phyloP scores from a whole-genome alignment of 2,329 filamentous ascomycete species.

The Malbranchea cinnamomea region DNA sequence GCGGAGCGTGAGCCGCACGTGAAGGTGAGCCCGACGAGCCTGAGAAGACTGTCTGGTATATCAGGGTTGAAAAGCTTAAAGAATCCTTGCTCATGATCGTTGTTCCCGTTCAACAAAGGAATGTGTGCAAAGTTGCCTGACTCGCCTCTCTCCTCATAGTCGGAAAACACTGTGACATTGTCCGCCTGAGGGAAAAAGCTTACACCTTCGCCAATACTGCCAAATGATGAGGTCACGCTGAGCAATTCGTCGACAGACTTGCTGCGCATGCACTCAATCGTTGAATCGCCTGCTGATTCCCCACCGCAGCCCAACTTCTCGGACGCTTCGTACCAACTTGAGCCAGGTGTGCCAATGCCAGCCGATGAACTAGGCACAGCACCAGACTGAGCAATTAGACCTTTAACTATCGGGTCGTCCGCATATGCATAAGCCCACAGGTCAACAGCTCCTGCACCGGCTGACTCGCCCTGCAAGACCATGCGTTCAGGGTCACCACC shows the following conservation, averaged over 20 bases:
- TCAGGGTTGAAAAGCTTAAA: slow-evolving; percentile 12
- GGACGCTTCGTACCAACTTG: slow-evolving; percentile 31
- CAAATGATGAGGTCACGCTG: too few species aligned
- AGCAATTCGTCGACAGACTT: too few species aligned
- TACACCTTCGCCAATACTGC: too few species aligned
- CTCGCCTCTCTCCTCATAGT: slow-evolving; percentile 20
- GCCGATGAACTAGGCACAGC: slow-evolving; percentile 29
- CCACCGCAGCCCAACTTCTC: slow-evolving; percentile 26
- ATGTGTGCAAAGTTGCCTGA: slow-evolving; percentile 23
- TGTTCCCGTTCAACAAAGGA: slow-evolving; percentile 25
- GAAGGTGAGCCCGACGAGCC: slow-evolving; percentile 12
- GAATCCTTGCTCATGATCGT: slow-evolving; percentile 14
- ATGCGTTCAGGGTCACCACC: slow-evolving; percentile 27
- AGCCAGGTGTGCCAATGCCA: slow-evolving; percentile 25
- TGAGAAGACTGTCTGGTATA: slow-evolving; percentile 9
- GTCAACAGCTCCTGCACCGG: slow-evolving; percentile 21
- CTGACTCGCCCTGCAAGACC: slow-evolving; percentile 33
- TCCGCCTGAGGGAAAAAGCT: slow-evolving; percentile 29
- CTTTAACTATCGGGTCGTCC: slow-evolving; percentile 23
- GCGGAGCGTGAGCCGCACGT: slow-evolving; percentile 14
- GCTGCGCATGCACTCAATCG: slow-evolving; percentile 26
- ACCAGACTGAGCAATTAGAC: slow-evolving; percentile 24
- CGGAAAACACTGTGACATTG: slow-evolving; percentile 22
- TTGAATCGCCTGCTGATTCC: slow-evolving; percentile 13
- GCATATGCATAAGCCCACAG: slow-evolving; percentile 27